Conservation (phyloP, 2,329 filamentous ascomycete genomes). For the Coleophoma eucalyptorum region DNA sequence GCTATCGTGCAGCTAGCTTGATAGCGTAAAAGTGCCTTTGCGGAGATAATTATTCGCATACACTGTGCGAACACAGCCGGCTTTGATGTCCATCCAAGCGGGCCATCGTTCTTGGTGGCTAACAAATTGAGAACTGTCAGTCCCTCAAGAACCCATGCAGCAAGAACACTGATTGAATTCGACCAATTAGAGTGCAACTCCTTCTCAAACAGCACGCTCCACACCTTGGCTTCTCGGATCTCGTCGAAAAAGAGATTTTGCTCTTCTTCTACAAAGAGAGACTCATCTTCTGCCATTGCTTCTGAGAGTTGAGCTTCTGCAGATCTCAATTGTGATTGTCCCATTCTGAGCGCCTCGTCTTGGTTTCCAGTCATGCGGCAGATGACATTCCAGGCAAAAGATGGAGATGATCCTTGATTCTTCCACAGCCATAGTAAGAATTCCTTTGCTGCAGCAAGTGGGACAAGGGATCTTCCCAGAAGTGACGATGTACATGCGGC, state of each 20-base stretch:
- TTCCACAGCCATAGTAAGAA: slow-evolving; percentile 9
- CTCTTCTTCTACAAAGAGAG: slow-evolving; percentile 83
- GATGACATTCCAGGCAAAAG: slow-evolving; percentile 10
- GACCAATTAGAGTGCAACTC: slow-evolving; percentile 8
- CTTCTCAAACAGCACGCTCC: slow-evolving; percentile 42
- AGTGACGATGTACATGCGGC: slow-evolving; percentile 25
- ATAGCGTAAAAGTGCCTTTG: slow-evolving; percentile 10
- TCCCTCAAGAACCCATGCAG: slow-evolving; percentile 40
- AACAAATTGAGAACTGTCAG: slow-evolving; percentile 11
- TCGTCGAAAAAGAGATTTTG: slow-evolving; percentile 93
- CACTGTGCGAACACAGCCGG: slow-evolving; percentile 63
- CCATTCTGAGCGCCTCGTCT: not conserved
- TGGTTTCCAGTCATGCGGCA: slow-evolving; percentile 16
- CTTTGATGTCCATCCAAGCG: slow-evolving; percentile 70
- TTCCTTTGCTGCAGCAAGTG: slow-evolving; percentile 12
- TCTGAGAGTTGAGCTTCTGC: slow-evolving; percentile 36
- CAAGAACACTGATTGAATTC: slow-evolving; percentile 1
- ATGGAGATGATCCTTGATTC: slow-evolving; percentile 1
- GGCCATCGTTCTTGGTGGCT: slow-evolving; percentile 48
- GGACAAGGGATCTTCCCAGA: slow-evolving; percentile 40
- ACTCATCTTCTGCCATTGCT: slow-evolving; percentile 53
- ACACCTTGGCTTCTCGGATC: slow-evolving; percentile 67
- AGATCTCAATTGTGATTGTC: slow-evolving; percentile 18
- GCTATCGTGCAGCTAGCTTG: not conserved
- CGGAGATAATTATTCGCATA: slow-evolving; percentile 34